Base-by-base conservation (phyloP, 2,329 filamentous ascomycete genomes). In the Paecilomyces dactylethromorphus region DNA sequence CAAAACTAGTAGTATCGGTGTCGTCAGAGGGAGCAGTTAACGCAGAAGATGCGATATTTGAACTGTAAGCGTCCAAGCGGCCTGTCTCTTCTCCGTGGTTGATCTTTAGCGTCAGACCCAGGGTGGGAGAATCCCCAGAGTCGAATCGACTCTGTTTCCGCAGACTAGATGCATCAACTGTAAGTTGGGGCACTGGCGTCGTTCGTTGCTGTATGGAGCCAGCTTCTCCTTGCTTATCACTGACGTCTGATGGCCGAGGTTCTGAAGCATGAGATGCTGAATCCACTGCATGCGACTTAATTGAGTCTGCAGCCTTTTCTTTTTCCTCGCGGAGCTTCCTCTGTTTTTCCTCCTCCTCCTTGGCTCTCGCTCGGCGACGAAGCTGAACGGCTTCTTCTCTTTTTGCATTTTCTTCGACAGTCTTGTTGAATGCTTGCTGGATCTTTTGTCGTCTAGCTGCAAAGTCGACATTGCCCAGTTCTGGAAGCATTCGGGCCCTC, bases 361-460 rank as follows among this genome's bases (percentile, higher is more conserved):
- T 77, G 63, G 66, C 67, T 64, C 66, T 64, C 62, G 68, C 65
- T 62, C 67, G 62, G 64, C 72, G 70, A 67, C 72, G 69, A 62
- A 79, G 82, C 61, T 85, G 82, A 22, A 81, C 81, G 33, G 82
- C 82, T 56, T 69, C 81, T 59, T 83, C 86, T 68, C 90, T 87
- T 63, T 73, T 67, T 58, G 75, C 69, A 66, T 79, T 88, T 68
- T 91, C 88, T 62, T 88, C 84, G 54, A 94, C 86, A n/a, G 89
- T 91, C 70, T 89, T 90, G 65, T 86, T 92, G 72, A 95, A 93
- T 13, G 91, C 91, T 58, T 91, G 85, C 65, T 92, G 88, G 66
- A 96, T 95, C 61, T 87, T 86, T 69, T 91, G 88, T 65, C 92
- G 83, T 55, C 91, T 84, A 64, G 90, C 89, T 60, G 89, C 91